phyloP scores from a whole-genome alignment of 2,329 filamentous ascomycete genomes.

The Graphilbum fragrans region DNA sequence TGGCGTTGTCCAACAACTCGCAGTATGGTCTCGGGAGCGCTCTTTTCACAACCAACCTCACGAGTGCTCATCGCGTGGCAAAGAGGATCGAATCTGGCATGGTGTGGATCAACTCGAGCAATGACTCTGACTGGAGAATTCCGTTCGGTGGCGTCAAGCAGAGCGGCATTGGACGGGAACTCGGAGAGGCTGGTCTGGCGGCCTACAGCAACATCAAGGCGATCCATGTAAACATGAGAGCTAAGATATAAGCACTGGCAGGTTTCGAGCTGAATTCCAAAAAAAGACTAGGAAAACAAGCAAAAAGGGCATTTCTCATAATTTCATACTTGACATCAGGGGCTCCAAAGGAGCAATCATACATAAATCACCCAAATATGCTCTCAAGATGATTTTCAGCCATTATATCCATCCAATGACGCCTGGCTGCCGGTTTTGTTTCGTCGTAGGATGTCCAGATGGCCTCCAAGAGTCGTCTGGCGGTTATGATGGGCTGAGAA shows the following conservation, averaged over 20 bases:
- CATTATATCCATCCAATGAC: no score
- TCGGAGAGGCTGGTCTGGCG: conserved; percentile 21
- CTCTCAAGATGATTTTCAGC: no score
- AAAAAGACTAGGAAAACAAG: no score
- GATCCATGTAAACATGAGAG: conserved; percentile 22
- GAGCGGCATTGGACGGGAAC: conserved; percentile 22
- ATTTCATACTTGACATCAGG: no score
- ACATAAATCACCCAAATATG: no score
- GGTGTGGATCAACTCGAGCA: conserved; percentile 33
- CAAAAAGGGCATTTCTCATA: no score
- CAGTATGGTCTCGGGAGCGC: conserved; percentile 45
- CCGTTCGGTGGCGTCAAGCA: conserved; percentile 29
- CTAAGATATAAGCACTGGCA: neutral
- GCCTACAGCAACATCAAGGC: conserved; percentile 21
- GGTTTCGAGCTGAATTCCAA: no score
- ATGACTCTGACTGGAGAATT: conserved; percentile 36
- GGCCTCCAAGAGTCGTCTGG: no score
- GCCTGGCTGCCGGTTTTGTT: no score
- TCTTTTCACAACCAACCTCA: conserved; percentile 45
- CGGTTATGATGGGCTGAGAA: no score
- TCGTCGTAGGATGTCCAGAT: no score
- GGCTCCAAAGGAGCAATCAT: no score
- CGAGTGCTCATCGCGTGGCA: conserved; percentile 27
- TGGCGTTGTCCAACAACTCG: conserved; percentile 27
- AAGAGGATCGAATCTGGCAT: conserved; percentile 45